Base-by-base conservation (phyloP, 306 rosid genomes). In the Fragaria ananassa region DNA sequence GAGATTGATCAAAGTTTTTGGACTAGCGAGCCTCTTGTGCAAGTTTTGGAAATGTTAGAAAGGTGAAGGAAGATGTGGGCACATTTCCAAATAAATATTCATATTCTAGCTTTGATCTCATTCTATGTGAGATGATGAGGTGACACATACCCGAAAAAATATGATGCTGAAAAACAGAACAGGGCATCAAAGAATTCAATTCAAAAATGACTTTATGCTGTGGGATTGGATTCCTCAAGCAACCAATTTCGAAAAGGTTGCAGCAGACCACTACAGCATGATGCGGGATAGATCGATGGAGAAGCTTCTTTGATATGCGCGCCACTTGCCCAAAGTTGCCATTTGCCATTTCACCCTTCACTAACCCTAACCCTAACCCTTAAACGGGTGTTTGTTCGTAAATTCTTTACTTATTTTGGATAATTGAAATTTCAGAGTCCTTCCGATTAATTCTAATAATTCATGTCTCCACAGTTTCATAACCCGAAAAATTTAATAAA, bases 171-270 rank as follows among this genome's bases (percentile, higher is more conserved):
- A 57, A 51, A 86, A 76, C 68, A 71, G 74, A 75, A 81, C 25
- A 80, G 83, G 53, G 76, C 87, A 88, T 76, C 86, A 49, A 15
- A 31, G 68, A 34, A 63, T 34, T 34, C 39, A 34, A 76, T 76
- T 84, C 70, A 88, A 84, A 86, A 83, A 73, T 81, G 72, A 77
- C 91, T 85, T 90, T 85, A 81, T 73, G 75, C 63, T 19, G 37
- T 23, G 75, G 98, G 92, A 93, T 93, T 93, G 69, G 96, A 91
- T 93, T 83, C 96, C 77, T 21, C 76, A 57, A 77, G 81, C 65
- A 74, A 68, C 4, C 41, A 82, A 75, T 81, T 80, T 50, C 29
- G 74, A 74, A 83, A 72, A 74, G 10, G 56, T 17, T n/a, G 75
- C 46, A 27, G 62, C 77, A 66, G 50, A 80, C 72, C 60, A 54